Evolutionary conservation across 2,329 filamentous ascomycete genomes (phyloP), one percentile per base, ranked within the genome.

Genomic region (Bipolaris gigantea): DNA sequence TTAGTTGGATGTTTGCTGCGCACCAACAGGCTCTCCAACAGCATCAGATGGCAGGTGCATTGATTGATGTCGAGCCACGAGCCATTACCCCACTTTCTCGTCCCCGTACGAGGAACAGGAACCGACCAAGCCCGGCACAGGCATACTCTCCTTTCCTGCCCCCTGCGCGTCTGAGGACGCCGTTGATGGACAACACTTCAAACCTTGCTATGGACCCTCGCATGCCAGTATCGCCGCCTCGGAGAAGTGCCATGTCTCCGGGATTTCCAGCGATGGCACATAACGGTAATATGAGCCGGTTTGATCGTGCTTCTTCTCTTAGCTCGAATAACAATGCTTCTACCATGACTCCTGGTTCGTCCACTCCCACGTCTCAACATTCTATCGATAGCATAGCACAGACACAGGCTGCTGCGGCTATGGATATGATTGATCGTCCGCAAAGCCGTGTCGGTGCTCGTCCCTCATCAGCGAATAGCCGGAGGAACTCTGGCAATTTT

Each of bases 1-100:
- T 76, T 49, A 75, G 74, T 54, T 71, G 68, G 64, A 73, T 76
- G 61, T 76, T 76, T 50, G 73, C 75, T 55, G 69, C 74, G 30
- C 74, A 76, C 39, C 73, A 73, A 53, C 69, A 67, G 36, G 71
- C 72, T 23, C 64, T 76, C 32, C 69, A 71, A 45, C 67, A 73
- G 41, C 65, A 71, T 21, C 66, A 71, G 50, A 64, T 65, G 53
- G 62, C 60, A 15, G 69, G 68, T 16, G 60, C 64, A 6, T 56
- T 73, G 34, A 63, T 75, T 51, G 73, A 75, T 47, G 60, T 74
- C 15, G 71, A 74, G 43, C 61, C 70, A 47, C 71, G 73, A 27
- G 68, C 71, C 18, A 72, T 69, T 11, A 76, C 75, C 15, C 75
- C 75, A 15, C 62, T 76, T 46, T 63, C 69, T 44, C 71, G 75